phyloP scores from a whole-genome alignment of 306 rosid genomes.

The Quercus dentata region DNA sequence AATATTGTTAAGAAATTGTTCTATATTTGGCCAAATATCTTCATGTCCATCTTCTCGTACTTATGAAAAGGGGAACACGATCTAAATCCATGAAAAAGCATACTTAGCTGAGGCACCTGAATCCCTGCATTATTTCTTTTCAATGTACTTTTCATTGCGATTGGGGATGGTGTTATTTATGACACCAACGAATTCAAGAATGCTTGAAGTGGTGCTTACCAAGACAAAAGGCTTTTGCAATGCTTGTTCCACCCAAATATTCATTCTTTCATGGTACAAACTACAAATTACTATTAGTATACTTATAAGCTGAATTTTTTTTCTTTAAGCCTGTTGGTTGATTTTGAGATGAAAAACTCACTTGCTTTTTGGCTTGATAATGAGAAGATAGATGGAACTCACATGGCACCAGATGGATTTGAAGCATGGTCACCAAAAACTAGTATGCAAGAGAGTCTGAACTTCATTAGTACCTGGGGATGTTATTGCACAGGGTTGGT shows the following conservation, averaged over 20 bases:
- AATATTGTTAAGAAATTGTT: no score
- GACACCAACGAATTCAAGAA: background rate
- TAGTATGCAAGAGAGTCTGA: constrained; percentile 45
- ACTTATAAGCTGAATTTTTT: background rate
- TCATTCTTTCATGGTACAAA: background rate
- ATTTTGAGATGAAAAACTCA: background rate
- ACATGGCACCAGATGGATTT: constrained; percentile 55
- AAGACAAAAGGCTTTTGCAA: background rate
- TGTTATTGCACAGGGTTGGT: constrained; percentile 44
- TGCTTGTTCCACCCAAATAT: background rate
- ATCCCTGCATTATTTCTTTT: background rate
- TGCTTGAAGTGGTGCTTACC: background rate
- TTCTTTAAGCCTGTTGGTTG: background rate
- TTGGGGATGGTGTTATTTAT: background rate
- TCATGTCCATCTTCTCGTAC: no score
- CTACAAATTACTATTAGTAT: background rate
- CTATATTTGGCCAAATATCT: no score
- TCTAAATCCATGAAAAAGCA: no score
- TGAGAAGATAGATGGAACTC: constrained; percentile 43
- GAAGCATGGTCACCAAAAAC: background rate
- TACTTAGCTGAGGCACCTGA: no score
- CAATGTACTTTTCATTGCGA: background rate
- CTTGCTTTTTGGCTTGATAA: background rate
- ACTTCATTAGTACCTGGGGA: constrained; percentile 43
- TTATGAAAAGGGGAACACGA: no score